Conservation (phyloP, 2,329 filamentous ascomycete genomes). For the Didymella pinodella region DNA sequence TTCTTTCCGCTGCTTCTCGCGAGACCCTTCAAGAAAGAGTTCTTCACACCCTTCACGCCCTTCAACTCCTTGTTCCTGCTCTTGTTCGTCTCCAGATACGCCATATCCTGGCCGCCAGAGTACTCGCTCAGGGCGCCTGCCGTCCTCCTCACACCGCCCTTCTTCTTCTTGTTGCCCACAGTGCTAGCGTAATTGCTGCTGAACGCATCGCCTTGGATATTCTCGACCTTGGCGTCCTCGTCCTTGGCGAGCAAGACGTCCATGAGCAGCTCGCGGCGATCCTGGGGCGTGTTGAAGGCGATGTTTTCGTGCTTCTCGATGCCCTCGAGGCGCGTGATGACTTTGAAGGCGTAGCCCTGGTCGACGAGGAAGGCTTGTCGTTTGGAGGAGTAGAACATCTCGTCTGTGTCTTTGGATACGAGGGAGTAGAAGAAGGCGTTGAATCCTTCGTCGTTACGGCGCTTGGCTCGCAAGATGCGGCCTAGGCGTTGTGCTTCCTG, state of each 20-base stretch:
- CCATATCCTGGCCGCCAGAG: constrained; percentile 94
- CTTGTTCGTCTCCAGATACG: constrained; percentile 67
- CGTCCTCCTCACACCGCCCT: constrained; percentile 74
- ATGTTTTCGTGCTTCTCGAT: constrained; percentile 85
- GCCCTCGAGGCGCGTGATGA: constrained; percentile 93
- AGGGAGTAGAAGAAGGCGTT: constrained; percentile 99
- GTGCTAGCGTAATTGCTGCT: constrained; percentile 54
- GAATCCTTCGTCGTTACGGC: constrained; percentile 96
- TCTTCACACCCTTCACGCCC: constrained; percentile 49
- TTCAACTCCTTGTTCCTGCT: constrained; percentile 58
- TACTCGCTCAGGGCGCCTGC: constrained; percentile 86
- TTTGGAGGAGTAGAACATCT: constrained; percentile 98
- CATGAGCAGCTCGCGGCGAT: constrained; percentile 85
- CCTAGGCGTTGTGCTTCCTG: constrained; percentile 95
- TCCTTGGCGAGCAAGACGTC: constrained; percentile 91
- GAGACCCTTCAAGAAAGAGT: constrained; percentile 57
- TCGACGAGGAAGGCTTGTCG: constrained; percentile 96
- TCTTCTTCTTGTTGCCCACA: constrained; percentile 61
- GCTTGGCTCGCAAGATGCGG: constrained; percentile 91
- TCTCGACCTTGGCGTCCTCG: constrained; percentile 71
- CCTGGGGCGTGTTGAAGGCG: constrained; percentile 78
- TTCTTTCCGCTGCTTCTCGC: constrained; percentile 26
- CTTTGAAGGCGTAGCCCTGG: constrained; percentile 98
- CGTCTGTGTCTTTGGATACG: constrained; percentile 94
- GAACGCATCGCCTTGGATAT: constrained; percentile 73